phyloP scores from a whole-genome alignment of 2,329 filamentous ascomycete species.

The Cephalotrichum gorgonifer region DNA sequence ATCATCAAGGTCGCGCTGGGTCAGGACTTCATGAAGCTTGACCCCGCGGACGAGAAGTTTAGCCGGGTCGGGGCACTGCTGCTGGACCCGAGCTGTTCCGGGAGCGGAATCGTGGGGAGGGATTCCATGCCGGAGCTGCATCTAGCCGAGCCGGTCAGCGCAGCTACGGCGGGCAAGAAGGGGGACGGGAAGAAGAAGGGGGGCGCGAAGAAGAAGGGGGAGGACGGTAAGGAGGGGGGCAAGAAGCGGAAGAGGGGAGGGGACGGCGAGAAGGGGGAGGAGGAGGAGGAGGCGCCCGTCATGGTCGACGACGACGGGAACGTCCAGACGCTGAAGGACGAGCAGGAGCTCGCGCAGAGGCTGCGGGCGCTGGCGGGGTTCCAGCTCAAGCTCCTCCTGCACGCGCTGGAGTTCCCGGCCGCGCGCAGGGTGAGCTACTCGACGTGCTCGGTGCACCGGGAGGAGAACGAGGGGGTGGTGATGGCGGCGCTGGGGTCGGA shows the following conservation, averaged over 20 bases:
- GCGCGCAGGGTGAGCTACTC: conserved; percentile 78
- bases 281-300: conserved; percentile 21
- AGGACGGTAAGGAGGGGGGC: conserved; percentile 9
- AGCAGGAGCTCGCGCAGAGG: conserved; percentile 50
- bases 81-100: conserved; percentile 89
- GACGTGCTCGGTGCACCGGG: conserved; percentile 78
- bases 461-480: conserved; percentile 86
- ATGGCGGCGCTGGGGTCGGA: conserved; percentile 57
- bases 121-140: conserved; percentile 65
- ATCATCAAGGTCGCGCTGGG: conserved; percentile 60
- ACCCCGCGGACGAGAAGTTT: conserved; percentile 53
- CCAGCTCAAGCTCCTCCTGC: conserved; percentile 70
- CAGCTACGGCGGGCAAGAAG: background rate
- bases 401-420: conserved; percentile 72
- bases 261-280: no score
- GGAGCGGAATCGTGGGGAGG: conserved; percentile 85
- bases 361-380: conserved; percentile 68
- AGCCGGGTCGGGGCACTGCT: conserved; percentile 68
- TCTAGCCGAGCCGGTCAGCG: conserved; percentile 30
- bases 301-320: conserved; percentile 50
- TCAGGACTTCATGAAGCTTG: conserved; percentile 72
- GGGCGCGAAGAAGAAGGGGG: background rate
- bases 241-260: conserved; percentile 35
- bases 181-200: background rate
- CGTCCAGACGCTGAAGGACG: conserved; percentile 38